Percentiles rank a stretch among this genome's conserved stretches.
These are phyloP conservation scores for Neonectria sp. DNA, from an alignment of 2,329 filamentous ascomycete species.

Conservation along the genomic window DNA sequence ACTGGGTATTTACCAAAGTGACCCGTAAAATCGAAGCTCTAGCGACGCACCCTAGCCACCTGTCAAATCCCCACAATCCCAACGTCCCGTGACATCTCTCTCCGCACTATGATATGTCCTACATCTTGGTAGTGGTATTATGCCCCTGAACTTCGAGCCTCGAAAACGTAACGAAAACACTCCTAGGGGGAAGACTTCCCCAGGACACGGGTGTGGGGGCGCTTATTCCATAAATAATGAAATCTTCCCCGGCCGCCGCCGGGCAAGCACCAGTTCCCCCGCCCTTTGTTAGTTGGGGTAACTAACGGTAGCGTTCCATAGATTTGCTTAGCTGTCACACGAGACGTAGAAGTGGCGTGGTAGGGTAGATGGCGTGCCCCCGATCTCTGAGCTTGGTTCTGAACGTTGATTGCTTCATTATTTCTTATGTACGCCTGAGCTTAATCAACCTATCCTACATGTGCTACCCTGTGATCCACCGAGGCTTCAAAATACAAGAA, in stretches of 20 bases:
- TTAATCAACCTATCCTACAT: background rate
- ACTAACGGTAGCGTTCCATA: background rate
- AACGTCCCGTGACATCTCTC: background rate
- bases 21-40: background rate
- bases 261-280: background rate
- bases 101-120: background rate
- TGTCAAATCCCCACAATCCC: background rate
- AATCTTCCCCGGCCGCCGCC: slow-evolving; percentile 2
- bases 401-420: background rate
- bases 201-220: background rate
- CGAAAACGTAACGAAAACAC: slow-evolving; percentile 6
- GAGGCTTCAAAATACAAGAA: background rate
- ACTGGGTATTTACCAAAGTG: background rate
- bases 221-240: slow-evolving; percentile 8
- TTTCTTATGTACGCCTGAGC: background rate
- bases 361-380: background rate
- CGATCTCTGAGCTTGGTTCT: background rate
- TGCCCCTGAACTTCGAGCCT: background rate
- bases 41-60: background rate
- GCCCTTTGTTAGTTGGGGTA: background rate
- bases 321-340: background rate
- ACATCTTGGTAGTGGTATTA: background rate
- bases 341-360: background rate
- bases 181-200: background rate
- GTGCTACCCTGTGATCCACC: background rate